These are phyloP conservation scores for Ophiostoma montium DNA, from an alignment of 2,329 filamentous ascomycete genomes.

Conservation along the genomic window DNA sequence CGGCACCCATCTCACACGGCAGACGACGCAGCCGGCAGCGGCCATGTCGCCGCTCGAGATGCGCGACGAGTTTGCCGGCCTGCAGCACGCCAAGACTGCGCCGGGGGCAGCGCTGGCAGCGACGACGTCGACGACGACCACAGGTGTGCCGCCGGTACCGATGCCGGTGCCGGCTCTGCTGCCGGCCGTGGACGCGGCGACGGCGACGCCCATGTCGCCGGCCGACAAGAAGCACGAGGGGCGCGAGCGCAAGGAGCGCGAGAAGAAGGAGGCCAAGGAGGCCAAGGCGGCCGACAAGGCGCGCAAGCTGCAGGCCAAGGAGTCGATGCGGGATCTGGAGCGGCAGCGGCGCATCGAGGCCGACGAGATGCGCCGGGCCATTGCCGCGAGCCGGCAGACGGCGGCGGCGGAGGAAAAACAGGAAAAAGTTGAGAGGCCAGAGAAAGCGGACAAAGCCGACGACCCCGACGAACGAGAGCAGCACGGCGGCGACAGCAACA, in stretches of 20 bases:
- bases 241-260: constrained; percentile 44
- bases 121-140: constrained; percentile 10
- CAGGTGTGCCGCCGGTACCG: constrained; percentile 16
- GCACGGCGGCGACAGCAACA: constrained; percentile 13
- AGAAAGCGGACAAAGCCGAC: background rate
- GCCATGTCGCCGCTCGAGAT: constrained; percentile 27
- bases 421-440: constrained; percentile 21
- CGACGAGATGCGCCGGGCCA: constrained; percentile 44
- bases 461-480: constrained; percentile 8
- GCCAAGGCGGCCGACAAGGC: constrained; percentile 35
- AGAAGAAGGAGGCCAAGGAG: constrained; percentile 53
- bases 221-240: constrained; percentile 21
- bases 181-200: constrained; percentile 15
- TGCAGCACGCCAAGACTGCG: constrained; percentile 55
- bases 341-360: constrained; percentile 38
- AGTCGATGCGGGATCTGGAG: constrained; percentile 23
- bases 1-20: constrained; percentile 26
- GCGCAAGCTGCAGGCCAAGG: constrained; percentile 29
- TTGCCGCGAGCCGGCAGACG: constrained; percentile 52
- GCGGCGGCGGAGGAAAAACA: constrained; percentile 46
- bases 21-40: constrained; percentile 31
- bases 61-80: constrained; percentile 37
- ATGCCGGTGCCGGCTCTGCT: constrained; percentile 21
- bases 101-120: constrained; percentile 26
- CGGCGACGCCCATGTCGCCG: constrained; percentile 2